Percentiles rank a stretch among this genome's conserved stretches.
These are phyloP conservation scores for Candida tropicalis DNA, from an alignment of 1,139 yeast genomes.

Conservation along the genomic window DNA sequence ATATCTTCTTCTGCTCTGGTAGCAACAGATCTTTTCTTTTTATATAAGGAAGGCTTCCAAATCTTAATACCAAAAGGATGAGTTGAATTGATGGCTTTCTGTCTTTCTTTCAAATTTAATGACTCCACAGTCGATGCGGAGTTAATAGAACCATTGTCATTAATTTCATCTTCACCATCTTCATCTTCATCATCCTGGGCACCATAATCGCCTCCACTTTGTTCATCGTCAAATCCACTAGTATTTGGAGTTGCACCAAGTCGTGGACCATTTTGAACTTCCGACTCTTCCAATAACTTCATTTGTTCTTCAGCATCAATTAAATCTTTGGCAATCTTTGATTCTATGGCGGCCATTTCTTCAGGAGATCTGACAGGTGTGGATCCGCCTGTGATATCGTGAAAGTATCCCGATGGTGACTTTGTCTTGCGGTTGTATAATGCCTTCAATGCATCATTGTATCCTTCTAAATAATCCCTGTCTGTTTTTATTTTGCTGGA, in stretches of 20 bases:
- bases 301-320: slow-evolving; percentile 25
- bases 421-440: slow-evolving; percentile 27
- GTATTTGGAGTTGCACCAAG: slow-evolving; percentile 1
- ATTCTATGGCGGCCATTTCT: slow-evolving; percentile 17
- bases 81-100: slow-evolving; percentile 92
- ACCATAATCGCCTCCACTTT: slow-evolving; percentile 18
- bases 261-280: slow-evolving; percentile 9
- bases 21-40: slow-evolving; percentile 90
- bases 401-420: slow-evolving; percentile 12
- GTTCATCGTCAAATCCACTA: slow-evolving; percentile 13
- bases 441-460: slow-evolving; percentile 64
- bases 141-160: slow-evolving; percentile 36
- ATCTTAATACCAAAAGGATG: slow-evolving; percentile 98
- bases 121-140: slow-evolving; percentile 71
- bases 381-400: slow-evolving; percentile 11
- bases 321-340: slow-evolving; percentile 21
- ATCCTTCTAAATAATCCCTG: slow-evolving; percentile 70
- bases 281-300: slow-evolving; percentile 20
- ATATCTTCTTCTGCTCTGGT: slow-evolving; percentile 91
- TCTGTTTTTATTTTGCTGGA: slow-evolving; percentile 35
- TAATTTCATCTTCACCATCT: slow-evolving; percentile 18
- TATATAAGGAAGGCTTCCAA: slow-evolving; percentile 97
- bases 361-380: slow-evolving; percentile 10
- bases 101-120: slow-evolving; percentile 88
- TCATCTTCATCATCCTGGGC: slow-evolving; percentile 17